Conservation (phyloP, 2,329 filamentous ascomycete species). For the Colletotrichum karsti region DNA sequence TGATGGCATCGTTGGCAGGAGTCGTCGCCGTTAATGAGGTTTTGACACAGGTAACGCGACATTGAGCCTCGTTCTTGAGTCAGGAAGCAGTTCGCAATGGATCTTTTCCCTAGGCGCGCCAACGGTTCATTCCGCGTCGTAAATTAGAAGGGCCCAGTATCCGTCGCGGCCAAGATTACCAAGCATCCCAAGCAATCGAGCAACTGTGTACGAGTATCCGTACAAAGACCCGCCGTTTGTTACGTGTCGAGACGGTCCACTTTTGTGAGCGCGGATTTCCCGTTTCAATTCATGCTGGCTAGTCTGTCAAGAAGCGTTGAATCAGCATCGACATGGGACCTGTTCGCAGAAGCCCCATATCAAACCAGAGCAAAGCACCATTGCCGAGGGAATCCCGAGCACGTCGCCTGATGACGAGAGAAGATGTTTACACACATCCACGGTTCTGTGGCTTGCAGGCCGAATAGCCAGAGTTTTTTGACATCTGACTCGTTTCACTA, state of each 20-base stretch:
- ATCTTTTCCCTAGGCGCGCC: neutral
- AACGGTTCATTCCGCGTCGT: neutral
- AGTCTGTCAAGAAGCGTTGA: neutral
- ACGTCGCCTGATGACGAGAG: neutral
- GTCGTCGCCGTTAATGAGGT: neutral
- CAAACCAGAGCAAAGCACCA: neutral
- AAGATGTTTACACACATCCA: neutral
- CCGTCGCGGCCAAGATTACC: neutral
- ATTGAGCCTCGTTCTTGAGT: constrained; percentile 17
- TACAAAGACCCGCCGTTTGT: constrained; percentile 9
- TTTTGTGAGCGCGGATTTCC: neutral
- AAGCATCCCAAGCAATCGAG: neutral
- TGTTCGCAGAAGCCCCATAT: neutral
- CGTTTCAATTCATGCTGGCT: neutral
- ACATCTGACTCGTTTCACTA: constrained; percentile 17
- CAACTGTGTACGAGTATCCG: too few relatives aligned
- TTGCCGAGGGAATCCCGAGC: constrained; percentile 19
- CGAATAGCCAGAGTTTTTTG: neutral
- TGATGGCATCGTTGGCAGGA: neutral
- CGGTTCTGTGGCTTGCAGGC: neutral
- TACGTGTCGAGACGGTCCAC: constrained; percentile 20
- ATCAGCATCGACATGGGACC: constrained; percentile 10
- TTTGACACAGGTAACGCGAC: neutral
- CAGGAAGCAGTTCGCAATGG: neutral
- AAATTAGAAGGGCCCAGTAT: neutral